phyloP scores from a whole-genome alignment of 768 basidiomycete species.

The Suillus cothurnatus region DNA sequence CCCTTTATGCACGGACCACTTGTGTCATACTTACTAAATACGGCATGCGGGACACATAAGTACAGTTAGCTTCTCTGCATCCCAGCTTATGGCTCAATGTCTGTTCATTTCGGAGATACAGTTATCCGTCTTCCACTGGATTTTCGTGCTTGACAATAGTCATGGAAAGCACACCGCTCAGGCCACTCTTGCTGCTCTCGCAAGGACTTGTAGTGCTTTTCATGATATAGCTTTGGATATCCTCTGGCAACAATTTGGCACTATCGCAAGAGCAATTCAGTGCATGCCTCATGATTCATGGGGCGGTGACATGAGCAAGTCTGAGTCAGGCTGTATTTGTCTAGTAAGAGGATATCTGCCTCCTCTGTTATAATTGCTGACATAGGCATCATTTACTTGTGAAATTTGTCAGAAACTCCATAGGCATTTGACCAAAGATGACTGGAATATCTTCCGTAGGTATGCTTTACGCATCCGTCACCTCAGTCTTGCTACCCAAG shows the following conservation, averaged over 20 bases:
- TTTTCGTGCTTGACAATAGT: conserved; percentile 7
- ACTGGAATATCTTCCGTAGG: conserved; percentile 30
- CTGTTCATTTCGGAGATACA: conserved; percentile 31
- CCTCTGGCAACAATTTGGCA: conserved; percentile 25
- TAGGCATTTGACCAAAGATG: conserved; percentile 28
- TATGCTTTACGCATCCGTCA: conserved; percentile 24
- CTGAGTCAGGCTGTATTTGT: neutral
- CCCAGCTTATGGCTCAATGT: conserved; percentile 29
- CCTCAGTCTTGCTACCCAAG: neutral
- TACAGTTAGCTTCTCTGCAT: neutral
- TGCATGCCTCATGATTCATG: conserved; percentile 33
- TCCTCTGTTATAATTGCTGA: neutral
- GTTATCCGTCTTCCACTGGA: conserved; percentile 21
- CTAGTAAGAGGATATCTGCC: neutral
- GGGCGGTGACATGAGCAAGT: conserved; percentile 14
- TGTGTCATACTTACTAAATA: neutral
- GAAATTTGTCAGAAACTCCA: conserved; percentile 19
- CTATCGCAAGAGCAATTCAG: conserved; percentile 23
- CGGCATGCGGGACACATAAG: neutral
- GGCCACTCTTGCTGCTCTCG: conserved; percentile 22
- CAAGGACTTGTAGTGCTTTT: conserved; percentile 29
- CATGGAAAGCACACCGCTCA: conserved; percentile 2
- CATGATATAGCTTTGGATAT: conserved; percentile 25
- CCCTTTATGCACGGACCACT: conserved; percentile 27
- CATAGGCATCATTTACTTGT: neutral